Percentiles rank a stretch among this genome's conserved stretches.
Evolutionary conservation across 257 asterid species (phyloP).

Genomic region (Solanum chaucha): DNA sequence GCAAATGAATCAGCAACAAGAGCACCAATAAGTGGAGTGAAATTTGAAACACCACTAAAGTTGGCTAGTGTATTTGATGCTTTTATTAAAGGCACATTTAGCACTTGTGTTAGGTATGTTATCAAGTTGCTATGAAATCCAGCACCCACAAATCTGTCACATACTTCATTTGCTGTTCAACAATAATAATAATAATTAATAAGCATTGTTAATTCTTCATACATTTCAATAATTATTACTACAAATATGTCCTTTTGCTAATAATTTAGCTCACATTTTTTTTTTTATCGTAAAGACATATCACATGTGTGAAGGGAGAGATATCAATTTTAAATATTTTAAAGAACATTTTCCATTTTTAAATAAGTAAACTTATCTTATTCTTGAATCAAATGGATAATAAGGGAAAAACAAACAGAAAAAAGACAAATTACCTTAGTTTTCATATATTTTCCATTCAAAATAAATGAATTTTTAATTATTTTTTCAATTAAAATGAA

Average conservation of each 20-base stretch:
- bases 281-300: no score
- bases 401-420: background rate
- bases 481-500: background rate
- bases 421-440: background rate
- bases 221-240: background rate
- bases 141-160: constrained; percentile 67
- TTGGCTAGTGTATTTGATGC: constrained; percentile 69
- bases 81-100: constrained; percentile 69
- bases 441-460: background rate
- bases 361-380: background rate
- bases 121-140: constrained; percentile 82
- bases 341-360: background rate
- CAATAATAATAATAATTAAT: background rate
- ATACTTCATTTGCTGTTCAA: constrained; percentile 56
- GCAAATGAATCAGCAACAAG: constrained; percentile 63
- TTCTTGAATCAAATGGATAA: background rate
- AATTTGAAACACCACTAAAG: constrained; percentile 58
- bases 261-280: no score
- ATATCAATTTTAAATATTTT: background rate
- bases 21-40: constrained; percentile 73
- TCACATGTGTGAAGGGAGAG: background rate
- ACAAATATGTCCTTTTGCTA: background rate
- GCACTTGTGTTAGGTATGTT: constrained; percentile 58
- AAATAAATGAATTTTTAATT: background rate
- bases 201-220: background rate